Evolutionary conservation across 352 stramenopile genomes (phyloP).

Genomic region (Salisapilia sapeloensis): DNA sequence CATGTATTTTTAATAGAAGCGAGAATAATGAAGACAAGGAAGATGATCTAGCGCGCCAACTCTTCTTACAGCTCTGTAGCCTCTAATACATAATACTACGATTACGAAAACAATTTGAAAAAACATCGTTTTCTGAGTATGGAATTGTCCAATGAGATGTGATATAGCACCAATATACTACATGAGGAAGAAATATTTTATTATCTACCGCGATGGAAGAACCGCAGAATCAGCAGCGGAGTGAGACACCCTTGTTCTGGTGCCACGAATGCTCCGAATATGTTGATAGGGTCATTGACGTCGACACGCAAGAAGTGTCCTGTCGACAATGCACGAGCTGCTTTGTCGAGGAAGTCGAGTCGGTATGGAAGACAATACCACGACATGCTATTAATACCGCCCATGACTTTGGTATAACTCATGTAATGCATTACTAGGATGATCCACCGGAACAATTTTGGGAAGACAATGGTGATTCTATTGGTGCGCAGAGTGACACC

Average conservation of each 20-base stretch:
- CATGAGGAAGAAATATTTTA: no score
- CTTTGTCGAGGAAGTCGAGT: slow-evolving; percentile 78
- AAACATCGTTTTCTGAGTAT: no score
- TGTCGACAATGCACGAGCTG: slow-evolving; percentile 53
- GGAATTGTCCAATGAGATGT: no score
- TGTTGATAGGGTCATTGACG: slow-evolving; percentile 42
- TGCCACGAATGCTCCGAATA: slow-evolving; percentile 56
- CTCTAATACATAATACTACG: slow-evolving; percentile 12
- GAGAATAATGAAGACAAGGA: no score
- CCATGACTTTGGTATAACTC: background rate
- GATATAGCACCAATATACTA: no score
- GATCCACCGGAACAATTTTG: background rate
- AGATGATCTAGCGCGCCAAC: slow-evolving; percentile 29
- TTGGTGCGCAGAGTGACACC: background rate
- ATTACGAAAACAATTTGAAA: no score
- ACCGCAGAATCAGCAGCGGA: no score
- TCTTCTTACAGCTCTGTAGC: slow-evolving; percentile 48
- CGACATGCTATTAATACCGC: background rate
- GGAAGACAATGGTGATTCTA: background rate
- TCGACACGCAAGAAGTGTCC: slow-evolving; percentile 40
- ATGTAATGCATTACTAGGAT: background rate
- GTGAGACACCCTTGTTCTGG: slow-evolving; percentile 45
- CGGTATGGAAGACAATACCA: slow-evolving; percentile 10
- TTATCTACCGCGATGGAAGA: no score
- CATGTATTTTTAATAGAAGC: slow-evolving; percentile 8